Evolutionary conservation across 2,329 filamentous ascomycete species (phyloP).

Genomic region (Tolypocladium tropicale): DNA sequence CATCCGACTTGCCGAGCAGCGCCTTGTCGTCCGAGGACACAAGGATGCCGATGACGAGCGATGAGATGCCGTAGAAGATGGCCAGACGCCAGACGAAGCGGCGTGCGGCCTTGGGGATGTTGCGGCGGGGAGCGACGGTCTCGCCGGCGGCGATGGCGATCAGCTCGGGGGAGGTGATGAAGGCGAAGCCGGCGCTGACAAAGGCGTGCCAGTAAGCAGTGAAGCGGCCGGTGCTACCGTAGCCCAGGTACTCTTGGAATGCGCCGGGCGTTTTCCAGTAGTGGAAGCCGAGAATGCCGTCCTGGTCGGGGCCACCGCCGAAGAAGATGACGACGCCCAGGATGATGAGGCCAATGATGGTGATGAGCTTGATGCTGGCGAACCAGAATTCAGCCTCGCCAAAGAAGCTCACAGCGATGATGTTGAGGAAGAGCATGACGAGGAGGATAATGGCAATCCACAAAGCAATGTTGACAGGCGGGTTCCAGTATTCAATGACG

Average conservation of each 20-base stretch:
- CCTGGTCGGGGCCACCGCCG: constrained; percentile 40
- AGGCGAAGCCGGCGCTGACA: constrained; percentile 49
- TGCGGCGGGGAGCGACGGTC: constrained; percentile 51
- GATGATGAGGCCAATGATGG: constrained; percentile 47
- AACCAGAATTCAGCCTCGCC: constrained; percentile 55
- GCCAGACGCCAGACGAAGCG: constrained; percentile 53
- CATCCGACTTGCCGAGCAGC: constrained; percentile 46
- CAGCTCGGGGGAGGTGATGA: constrained; percentile 53
- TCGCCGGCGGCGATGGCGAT: constrained; percentile 55
- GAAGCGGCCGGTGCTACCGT: constrained; percentile 40
- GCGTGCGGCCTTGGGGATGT: constrained; percentile 54
- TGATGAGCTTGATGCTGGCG: constrained; percentile 48
- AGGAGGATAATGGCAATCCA: constrained; percentile 50
- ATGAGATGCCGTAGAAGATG: constrained; percentile 53
- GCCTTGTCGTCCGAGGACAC: constrained; percentile 54
- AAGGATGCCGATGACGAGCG: constrained; percentile 50
- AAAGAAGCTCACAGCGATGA: constrained; percentile 45
- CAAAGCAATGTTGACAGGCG: constrained; percentile 38
- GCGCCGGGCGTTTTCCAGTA: constrained; percentile 29
- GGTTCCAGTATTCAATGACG: constrained; percentile 51
- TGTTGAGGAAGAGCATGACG: constrained; percentile 44
- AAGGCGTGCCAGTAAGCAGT: constrained; percentile 49
- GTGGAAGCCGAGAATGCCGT: constrained; percentile 33
- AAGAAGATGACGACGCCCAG: constrained; percentile 45
- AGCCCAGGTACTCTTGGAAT: constrained; percentile 36